These are phyloP conservation scores for Phialophora expanda DNA, from an alignment of 2,329 filamentous ascomycete species.

Conservation along the genomic window DNA sequence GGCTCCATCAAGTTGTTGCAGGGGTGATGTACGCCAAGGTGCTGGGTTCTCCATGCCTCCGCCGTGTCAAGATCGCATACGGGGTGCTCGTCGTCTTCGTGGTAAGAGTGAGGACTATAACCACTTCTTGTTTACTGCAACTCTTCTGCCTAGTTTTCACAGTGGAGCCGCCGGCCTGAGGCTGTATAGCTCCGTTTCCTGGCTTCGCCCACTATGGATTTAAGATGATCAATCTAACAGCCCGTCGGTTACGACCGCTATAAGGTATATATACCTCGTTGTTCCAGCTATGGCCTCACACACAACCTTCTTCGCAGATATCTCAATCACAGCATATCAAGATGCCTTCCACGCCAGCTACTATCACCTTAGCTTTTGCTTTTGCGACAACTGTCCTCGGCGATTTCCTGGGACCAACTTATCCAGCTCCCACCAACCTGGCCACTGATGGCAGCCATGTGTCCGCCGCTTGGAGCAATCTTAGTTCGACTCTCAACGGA, in stretches of 20 bases:
- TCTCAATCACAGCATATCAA: not conserved
- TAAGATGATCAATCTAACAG: not conserved
- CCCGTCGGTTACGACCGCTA: not conserved
- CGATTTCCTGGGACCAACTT: conserved; percentile 44
- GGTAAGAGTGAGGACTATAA: not conserved
- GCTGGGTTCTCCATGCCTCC: not conserved
- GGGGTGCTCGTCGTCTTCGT: not conserved
- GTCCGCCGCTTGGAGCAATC: conserved; percentile 44
- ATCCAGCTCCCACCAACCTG: conserved; percentile 46
- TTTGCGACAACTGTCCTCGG: conserved; percentile 20
- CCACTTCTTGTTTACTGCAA: not conserved
- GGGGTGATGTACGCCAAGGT: not conserved
- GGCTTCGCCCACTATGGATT: not conserved
- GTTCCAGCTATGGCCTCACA: not conserved
- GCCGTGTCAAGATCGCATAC: not conserved
- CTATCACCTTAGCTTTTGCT: not conserved
- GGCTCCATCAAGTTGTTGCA: not conserved
- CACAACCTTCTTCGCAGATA: not conserved
- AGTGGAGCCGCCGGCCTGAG: not conserved
- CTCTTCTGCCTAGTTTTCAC: not conserved
- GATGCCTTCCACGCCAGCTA: not conserved
- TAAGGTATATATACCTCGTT: not conserved
- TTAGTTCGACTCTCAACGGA: conserved; percentile 41
- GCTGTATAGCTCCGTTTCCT: not conserved
- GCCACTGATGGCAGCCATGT: conserved; percentile 45